Percentiles rank a stretch among this genome's conserved stretches.
Conservation (phyloP, 2,329 filamentous ascomycete genomes). For the Aureobasidium sp. region DNA sequence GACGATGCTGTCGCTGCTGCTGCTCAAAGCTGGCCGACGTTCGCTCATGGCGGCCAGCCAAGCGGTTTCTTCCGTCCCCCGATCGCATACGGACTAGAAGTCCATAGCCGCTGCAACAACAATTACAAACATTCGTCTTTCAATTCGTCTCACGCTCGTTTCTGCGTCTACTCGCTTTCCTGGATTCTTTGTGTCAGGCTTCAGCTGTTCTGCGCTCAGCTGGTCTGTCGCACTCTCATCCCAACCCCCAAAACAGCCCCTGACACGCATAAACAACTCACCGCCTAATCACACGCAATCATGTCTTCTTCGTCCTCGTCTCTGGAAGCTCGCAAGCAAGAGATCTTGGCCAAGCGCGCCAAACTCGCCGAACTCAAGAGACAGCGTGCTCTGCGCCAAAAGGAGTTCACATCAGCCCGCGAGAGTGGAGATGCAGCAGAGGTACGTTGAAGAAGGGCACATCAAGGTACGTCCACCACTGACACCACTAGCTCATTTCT, state of each 20-base stretch:
- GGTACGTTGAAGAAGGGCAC: constrained; percentile 39
- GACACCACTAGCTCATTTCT: constrained; percentile 49
- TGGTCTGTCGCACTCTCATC: not conserved
- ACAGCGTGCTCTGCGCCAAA: constrained; percentile 75
- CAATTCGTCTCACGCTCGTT: not conserved
- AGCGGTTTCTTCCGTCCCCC: not conserved
- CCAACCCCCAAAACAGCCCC: not conserved
- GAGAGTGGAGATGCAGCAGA: constrained; percentile 58
- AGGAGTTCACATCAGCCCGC: constrained; percentile 45
- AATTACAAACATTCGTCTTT: not conserved
- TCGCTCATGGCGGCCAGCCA: not conserved
- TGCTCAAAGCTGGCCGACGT: not conserved
- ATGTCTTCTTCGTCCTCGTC: constrained; percentile 26
- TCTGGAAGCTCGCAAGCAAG: constrained; percentile 71
- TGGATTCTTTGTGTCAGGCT: not conserved
- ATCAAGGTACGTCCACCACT: constrained; percentile 16
- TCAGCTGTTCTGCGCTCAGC: not conserved
- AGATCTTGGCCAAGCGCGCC: constrained; percentile 93
- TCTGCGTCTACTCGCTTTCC: not conserved
- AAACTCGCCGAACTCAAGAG: constrained; percentile 94
- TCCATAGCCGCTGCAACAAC: not conserved
- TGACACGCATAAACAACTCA: not conserved
- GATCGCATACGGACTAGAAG: not conserved
- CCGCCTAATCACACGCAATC: not conserved
- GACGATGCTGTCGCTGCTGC: not conserved